phyloP scores from a whole-genome alignment of 257 asterid species.

The Solanum medicagineum region DNA sequence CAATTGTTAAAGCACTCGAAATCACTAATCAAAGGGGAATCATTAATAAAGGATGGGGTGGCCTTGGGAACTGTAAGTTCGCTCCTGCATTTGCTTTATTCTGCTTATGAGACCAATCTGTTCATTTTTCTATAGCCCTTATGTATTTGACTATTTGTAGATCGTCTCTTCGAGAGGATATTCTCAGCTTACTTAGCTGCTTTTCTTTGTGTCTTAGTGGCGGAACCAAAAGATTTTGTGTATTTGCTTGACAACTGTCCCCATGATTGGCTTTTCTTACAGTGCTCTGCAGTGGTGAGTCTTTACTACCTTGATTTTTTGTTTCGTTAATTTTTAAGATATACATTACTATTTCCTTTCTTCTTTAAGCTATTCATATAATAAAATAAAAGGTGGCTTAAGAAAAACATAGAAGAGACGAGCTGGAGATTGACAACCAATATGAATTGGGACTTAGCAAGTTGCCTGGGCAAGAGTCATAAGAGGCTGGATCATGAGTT shows the following conservation, averaged over 20 bases:
- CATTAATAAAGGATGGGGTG: constrained; percentile 97
- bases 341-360: background rate
- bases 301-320: background rate
- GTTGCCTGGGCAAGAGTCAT: background rate
- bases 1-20: constrained; percentile 70
- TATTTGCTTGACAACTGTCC: constrained; percentile 71
- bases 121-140: background rate
- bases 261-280: constrained; percentile 86
- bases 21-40: constrained; percentile 77
- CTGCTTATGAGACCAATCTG: background rate
- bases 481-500: background rate
- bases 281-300: constrained; percentile 79
- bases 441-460: background rate
- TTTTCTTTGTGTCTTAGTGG: constrained; percentile 31
- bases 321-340: background rate
- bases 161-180: background rate
- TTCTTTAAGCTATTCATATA: background rate
- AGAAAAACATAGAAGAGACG: background rate
- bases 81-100: background rate
- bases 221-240: constrained; percentile 56
- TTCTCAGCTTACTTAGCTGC: background rate
- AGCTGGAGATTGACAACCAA: background rate
- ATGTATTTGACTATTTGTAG: background rate
- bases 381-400: background rate
- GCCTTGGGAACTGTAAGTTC: constrained; percentile 61